A percentile compares a stretch with the other conserved stretches of the same genome.
phyloP scores from a whole-genome alignment of 768 basidiomycete genomes.

The Exidia glandulosa region DNA sequence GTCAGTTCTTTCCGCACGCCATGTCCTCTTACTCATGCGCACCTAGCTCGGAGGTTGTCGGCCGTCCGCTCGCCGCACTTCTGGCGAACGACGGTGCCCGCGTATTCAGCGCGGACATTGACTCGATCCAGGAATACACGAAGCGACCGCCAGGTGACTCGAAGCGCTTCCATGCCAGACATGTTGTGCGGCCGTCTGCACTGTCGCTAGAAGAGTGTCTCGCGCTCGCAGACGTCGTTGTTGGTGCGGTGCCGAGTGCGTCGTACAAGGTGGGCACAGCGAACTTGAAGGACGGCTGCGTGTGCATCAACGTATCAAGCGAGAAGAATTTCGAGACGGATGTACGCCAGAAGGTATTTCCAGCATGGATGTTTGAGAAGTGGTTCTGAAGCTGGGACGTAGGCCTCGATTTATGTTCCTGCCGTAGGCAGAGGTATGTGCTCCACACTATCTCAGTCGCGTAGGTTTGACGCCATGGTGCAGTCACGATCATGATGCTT shows the following conservation, averaged over 20 bases:
- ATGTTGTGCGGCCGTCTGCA: constrained; percentile 62
- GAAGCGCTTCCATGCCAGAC: constrained; percentile 66
- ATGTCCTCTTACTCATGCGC: constrained; percentile 50
- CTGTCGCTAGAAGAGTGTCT: constrained; percentile 72
- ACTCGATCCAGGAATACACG: constrained; percentile 92
- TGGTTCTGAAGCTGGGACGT: constrained; percentile 33
- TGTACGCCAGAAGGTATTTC: constrained; percentile 73
- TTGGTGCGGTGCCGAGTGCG: constrained; percentile 82
- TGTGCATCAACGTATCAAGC: constrained; percentile 85
- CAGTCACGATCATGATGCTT: constrained; percentile 92
- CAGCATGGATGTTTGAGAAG: neutral
- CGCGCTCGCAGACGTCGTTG: constrained; percentile 79
- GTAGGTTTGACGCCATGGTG: constrained; percentile 18
- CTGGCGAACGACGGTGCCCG: constrained; percentile 94
- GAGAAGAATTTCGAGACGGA: constrained; percentile 96
- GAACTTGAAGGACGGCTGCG: constrained; percentile 85
- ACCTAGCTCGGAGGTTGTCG: constrained; percentile 92
- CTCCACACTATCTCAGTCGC: neutral
- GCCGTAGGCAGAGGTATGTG: constrained; percentile 68
- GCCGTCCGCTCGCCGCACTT: constrained; percentile 89
- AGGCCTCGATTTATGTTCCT: constrained; percentile 92
- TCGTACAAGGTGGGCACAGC: constrained; percentile 84
- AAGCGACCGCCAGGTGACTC: constrained; percentile 57
- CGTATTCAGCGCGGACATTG: constrained; percentile 91
- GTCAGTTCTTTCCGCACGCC: constrained; percentile 22